Evolutionary conservation across 1,139 yeast species (phyloP).

Genomic region (Pichia inconspicua): DNA sequence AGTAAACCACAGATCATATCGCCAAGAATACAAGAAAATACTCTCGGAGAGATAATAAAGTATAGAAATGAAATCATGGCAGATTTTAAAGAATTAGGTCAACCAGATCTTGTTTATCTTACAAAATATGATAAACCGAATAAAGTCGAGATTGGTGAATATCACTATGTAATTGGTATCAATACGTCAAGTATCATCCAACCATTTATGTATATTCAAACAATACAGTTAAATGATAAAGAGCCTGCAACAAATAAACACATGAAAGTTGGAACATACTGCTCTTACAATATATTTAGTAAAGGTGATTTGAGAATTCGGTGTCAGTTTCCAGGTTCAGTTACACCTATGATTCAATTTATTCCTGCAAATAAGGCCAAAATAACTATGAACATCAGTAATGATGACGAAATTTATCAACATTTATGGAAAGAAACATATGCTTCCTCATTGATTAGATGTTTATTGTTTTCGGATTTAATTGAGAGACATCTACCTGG

Average conservation of each 20-base stretch:
- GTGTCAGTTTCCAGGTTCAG: conserved; percentile 27
- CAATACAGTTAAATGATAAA: conserved; percentile 34
- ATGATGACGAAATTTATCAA: conserved; percentile 27
- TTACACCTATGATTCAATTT: conserved; percentile 25
- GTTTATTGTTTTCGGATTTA: conserved; percentile 61
- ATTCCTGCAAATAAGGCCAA: conserved; percentile 19
- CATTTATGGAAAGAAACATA: conserved; percentile 71
- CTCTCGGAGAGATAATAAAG: conserved; percentile 27
- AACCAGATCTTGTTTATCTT: conserved; percentile 81
- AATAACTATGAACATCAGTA: conserved; percentile 15
- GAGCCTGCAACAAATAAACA: conserved; percentile 19
- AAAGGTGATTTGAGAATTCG: conserved; percentile 40
- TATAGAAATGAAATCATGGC: conserved; percentile 23
- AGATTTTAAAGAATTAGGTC: conserved; percentile 53
- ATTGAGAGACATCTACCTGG: conserved; percentile 55
- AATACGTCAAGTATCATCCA: conserved; percentile 54
- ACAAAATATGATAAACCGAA: conserved; percentile 36
- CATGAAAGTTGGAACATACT: conserved; percentile 38
- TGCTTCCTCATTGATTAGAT: conserved; percentile 65
- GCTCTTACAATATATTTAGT: conserved; percentile 42
- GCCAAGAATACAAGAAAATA: conserved; percentile 26
- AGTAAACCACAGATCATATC: conserved; percentile 18
- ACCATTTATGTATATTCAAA: conserved; percentile 68
- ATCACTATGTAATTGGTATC: conserved; percentile 64
- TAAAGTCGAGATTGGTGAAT: conserved; percentile 40